These are phyloP conservation scores for Monilinia fructicola DNA, from an alignment of 2,329 filamentous ascomycete species.

Conservation along the genomic window DNA sequence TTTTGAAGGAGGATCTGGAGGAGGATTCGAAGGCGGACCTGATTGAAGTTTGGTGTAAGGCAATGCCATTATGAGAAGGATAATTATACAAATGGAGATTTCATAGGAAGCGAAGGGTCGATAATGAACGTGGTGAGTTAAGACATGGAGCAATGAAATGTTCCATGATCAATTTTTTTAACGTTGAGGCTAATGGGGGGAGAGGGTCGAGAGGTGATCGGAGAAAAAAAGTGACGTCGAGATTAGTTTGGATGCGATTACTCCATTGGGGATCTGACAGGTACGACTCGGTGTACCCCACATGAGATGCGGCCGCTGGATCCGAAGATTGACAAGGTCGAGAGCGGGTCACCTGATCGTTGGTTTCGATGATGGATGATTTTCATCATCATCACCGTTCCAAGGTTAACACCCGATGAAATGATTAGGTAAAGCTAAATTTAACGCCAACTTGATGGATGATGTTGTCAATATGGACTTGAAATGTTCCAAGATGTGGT, in stretches of 20 bases:
- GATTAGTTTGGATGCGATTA: neutral
- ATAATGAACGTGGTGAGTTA: slow-evolving; percentile 4
- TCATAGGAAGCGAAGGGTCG: neutral
- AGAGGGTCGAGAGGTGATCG: no score
- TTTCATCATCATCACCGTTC: no score
- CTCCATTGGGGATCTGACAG: neutral
- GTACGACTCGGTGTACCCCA: no score
- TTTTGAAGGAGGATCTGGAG: slow-evolving; percentile 25
- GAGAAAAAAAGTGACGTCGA: slow-evolving; percentile 18
- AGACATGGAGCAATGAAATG: slow-evolving; percentile 2
- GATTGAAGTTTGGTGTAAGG: slow-evolving; percentile 25
- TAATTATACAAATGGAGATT: neutral
- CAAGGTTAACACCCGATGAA: no score
- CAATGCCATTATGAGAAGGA: slow-evolving; percentile 10
- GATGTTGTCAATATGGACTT: no score
- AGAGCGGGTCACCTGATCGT: no score
- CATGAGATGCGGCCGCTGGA: slow-evolving; percentile 2
- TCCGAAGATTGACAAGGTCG: no score
- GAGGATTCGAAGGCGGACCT: slow-evolving; percentile 28
- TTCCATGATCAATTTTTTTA: neutral
- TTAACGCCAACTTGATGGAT: no score
- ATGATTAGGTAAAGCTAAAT: no score
- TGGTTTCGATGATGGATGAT: no score
- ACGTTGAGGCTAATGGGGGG: neutral
- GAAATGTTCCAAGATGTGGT: no score